phyloP scores from a whole-genome alignment of 768 basidiomycete species.

The Lentinus brumalis region DNA sequence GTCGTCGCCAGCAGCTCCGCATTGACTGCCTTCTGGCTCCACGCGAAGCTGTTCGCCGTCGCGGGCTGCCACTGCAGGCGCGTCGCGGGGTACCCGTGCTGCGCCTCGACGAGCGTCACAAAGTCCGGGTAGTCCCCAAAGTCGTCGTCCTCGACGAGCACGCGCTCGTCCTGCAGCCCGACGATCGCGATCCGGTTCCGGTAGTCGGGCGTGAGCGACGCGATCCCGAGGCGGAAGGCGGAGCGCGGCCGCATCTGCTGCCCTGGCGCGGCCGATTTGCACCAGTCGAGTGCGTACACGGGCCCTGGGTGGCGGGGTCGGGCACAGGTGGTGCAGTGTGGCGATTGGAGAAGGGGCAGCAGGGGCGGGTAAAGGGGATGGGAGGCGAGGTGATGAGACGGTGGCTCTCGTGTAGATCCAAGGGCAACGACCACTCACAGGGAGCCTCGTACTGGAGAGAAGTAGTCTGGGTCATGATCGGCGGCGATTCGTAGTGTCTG shows the following conservation, averaged over 20 bases:
- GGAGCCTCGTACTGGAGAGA: conserved; percentile 34
- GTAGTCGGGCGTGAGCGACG: conserved; percentile 84
- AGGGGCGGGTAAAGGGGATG: no score
- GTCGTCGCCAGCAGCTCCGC: conserved; percentile 92
- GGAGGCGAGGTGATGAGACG: no score
- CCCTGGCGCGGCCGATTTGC: conserved; percentile 75
- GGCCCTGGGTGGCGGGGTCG: conserved; percentile 57
- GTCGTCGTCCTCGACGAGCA: conserved; percentile 86
- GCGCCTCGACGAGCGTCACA: conserved; percentile 78
- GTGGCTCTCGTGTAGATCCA: background rate
- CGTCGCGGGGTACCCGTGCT: conserved; percentile 92
- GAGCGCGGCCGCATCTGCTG: conserved; percentile 73
- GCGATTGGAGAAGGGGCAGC: background rate
- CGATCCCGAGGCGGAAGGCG: conserved; percentile 82
- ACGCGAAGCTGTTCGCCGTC: conserved; percentile 58
- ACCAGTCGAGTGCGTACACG: conserved; percentile 86
- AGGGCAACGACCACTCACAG: conserved; percentile 22
- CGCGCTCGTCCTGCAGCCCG: conserved; percentile 81
- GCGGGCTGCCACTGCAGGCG: conserved; percentile 92
- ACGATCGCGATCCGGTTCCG: conserved; percentile 80
- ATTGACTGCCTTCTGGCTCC: conserved; percentile 66
- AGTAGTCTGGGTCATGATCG: conserved; percentile 30
- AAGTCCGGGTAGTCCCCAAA: conserved; percentile 86
- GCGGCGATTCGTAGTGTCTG: conserved; percentile 18
- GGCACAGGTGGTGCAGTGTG: background rate